Base-by-base conservation (phyloP, 2,329 filamentous ascomycete genomes). In the Westerdykella aurantiaca region DNA sequence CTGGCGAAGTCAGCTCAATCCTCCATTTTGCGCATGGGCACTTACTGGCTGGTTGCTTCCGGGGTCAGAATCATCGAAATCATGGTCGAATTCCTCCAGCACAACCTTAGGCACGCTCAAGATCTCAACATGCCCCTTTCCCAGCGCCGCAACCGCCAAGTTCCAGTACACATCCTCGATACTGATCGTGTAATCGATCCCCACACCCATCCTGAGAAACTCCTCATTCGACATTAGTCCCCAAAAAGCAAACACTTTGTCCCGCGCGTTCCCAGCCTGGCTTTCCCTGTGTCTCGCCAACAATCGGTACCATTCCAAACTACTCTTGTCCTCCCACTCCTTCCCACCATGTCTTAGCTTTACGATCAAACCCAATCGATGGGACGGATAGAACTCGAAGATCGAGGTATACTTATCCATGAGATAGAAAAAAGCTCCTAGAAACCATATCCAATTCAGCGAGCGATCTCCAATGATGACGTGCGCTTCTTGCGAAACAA, bases 231-330 rank as follows among this genome's bases (percentile, higher is more conserved):
- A 42, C 11, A 17, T 31, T 7, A 50, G 14, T 12, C 45, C 45
- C 18, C 31, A 48, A 16, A 47, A 48, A 1, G 45, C 42, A 37
- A 45, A 50, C 2, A 50, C 34, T n/a, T 50, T 50, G 21, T 50
- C 48, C 14, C 42, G 29, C n/a, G 38, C 18, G 35, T 47, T 37
- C 9, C 31, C 39, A 17, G 42, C 34, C 16, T 22, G 6, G 22
- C n/a, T 16, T 6, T 11, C 16, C 18, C 44, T 21, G 29, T 47
- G 48, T 21, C 45, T 37, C 3, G 38, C 12, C 13, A 50, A 37
- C 10, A 38, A 9, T 5, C 42, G 34, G 12, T 16, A 37, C 42
- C 44, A 48, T 6, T 42, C 31, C 4, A 41, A 13, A 31, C 43
- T 37, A 7, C n/a, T 31, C 12, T 29, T 29, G 6, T 21, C 21